Conservation (phyloP, 257 asterid species). For the Solanum sitiens region DNA sequence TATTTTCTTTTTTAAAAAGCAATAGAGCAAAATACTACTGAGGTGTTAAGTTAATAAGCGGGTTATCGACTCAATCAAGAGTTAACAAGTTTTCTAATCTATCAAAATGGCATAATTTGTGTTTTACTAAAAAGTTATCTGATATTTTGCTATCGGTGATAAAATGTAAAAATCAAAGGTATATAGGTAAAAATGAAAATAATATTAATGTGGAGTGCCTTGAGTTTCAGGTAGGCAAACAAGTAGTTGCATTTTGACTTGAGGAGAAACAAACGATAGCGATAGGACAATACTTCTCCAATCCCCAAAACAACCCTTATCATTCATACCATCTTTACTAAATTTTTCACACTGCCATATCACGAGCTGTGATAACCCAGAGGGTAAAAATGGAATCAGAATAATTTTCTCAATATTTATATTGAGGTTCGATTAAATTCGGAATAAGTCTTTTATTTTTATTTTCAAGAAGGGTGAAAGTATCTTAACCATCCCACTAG, state of each 20-base stretch:
- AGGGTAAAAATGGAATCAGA: background rate
- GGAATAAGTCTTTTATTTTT: fast-evolving
- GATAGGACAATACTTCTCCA: background rate
- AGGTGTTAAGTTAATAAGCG: background rate
- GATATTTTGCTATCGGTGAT: background rate
- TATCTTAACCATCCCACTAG: too few species aligned
- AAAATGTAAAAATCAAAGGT: background rate
- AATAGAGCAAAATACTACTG: background rate
- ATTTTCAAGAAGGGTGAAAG: too few species aligned
- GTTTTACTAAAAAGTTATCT: background rate
- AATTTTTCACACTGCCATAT: background rate
- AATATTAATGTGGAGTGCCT: background rate
- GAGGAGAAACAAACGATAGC: background rate
- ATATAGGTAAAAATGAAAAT: background rate
- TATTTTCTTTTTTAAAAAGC: background rate
- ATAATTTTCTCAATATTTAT: too few species aligned
- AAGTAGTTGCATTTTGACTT: background rate
- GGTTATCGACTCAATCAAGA: background rate
- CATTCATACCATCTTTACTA: background rate
- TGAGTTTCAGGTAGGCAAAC: background rate
- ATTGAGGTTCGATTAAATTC: too few species aligned
- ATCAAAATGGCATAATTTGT: background rate
- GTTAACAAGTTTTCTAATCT: too few species aligned
- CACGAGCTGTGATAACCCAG: background rate
- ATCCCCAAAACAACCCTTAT: background rate